Evolutionary conservation across 306 rosid species (phyloP).

Genomic region (Sophora flavescens): DNA sequence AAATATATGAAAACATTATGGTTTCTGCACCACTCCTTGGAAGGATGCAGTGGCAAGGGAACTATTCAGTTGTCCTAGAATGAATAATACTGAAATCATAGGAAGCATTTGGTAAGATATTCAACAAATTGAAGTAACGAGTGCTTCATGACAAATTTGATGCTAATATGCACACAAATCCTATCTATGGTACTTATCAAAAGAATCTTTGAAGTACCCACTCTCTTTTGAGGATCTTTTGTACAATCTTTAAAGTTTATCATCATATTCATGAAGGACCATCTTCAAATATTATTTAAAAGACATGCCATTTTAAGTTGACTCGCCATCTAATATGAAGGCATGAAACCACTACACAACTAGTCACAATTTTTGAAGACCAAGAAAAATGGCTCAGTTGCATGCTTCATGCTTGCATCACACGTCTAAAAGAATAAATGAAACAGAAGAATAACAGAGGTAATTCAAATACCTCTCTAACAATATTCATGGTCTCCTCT

Average conservation of each 20-base stretch:
- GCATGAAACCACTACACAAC: slow-evolving; percentile 17
- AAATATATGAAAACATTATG: slow-evolving; percentile 10
- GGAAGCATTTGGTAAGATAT: slow-evolving; percentile 10
- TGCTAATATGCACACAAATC: not conserved
- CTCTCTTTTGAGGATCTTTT: not conserved
- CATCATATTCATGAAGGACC: not conserved
- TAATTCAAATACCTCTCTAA: slow-evolving; percentile 76
- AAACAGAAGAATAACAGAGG: slow-evolving; percentile 23
- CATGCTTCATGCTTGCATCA: not conserved
- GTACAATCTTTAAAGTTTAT: not conserved
- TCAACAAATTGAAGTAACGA: slow-evolving; percentile 17
- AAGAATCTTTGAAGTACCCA: not conserved
- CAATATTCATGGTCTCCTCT: slow-evolving; percentile 98
- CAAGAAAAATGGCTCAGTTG: not conserved
- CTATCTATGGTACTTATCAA: slow-evolving; percentile 19
- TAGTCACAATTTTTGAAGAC: slow-evolving; percentile 19
- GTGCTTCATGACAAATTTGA: slow-evolving; percentile 6
- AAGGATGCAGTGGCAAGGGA: slow-evolving; percentile 32
- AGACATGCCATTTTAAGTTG: not conserved
- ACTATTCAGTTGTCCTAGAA: slow-evolving; percentile 20
- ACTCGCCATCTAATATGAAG: slow-evolving; percentile 12
- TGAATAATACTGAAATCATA: slow-evolving; percentile 20
- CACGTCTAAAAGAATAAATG: slow-evolving; percentile 2
- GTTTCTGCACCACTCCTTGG: slow-evolving; percentile 7
- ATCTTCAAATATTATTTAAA: not conserved